Evolutionary conservation across 768 basidiomycete species (phyloP), one percentile per base, ranked within the genome.

Genomic region (Kwoniella heveanensis): DNA sequence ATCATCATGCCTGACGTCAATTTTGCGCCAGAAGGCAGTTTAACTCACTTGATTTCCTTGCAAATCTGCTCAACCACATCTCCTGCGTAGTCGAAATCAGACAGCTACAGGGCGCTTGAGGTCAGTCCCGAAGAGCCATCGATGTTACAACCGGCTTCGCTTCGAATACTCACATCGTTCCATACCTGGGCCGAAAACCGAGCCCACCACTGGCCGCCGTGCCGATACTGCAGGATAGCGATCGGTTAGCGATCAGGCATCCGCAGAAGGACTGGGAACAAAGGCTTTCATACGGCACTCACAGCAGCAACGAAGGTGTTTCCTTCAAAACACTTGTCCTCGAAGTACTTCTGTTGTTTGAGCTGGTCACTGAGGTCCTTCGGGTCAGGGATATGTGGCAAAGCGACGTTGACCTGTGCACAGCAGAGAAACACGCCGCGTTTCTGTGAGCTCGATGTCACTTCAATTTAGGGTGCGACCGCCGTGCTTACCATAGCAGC

Each of bases 401-500:
- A 58, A 26, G 57, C 64, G 17, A 78, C 71, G 54, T 78, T 78
- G 19, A 74, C 68, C 77, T 77, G 44, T 32, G 29, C 57, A 26
- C 7, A n/a, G n/a, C n/a, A n/a, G n/a, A n/a, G n/a, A n/a, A n/a
- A n/a, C n/a, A n/a, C n/a, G n/a, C n/a, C n/a, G n/a, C n/a, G n/a
- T n/a, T n/a, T n/a, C n/a, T n/a, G n/a, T n/a, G n/a, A n/a, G n/a
- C n/a, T n/a, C n/a, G n/a, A n/a, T n/a, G n/a, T n/a, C n/a, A n/a
- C n/a, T n/a, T n/a, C n/a, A n/a, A n/a, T n/a, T n/a, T n/a, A n/a
- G n/a, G n/a, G n/a, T n/a, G n/a, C n/a, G n/a, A n/a, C n/a, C n/a
- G n/a, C n/a, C n/a, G n/a, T n/a, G 68, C 80, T 39, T 27, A 89
- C 90, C 90, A 92, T 91, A 66, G 84, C 86, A 13, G 86, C 80